These are phyloP conservation scores for Cyanodermella asteris DNA, from an alignment of 2,329 filamentous ascomycete species.

Conservation along the genomic window DNA sequence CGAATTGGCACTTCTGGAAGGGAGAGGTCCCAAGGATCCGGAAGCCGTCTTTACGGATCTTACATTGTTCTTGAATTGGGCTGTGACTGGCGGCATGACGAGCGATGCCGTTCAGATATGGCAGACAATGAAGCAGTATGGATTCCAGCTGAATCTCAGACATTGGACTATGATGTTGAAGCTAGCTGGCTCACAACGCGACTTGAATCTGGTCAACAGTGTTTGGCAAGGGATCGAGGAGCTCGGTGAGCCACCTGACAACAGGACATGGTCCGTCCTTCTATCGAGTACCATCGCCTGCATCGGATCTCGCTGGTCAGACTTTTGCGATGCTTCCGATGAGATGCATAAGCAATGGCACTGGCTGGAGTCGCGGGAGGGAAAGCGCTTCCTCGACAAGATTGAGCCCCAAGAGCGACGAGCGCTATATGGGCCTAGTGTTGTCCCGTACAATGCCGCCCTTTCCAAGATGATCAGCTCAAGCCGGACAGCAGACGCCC, in stretches of 20 bases:
- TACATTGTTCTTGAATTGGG: too few species aligned
- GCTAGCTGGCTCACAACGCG: constrained; percentile 40
- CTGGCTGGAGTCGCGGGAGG: constrained; percentile 9
- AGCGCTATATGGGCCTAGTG: constrained; percentile 23
- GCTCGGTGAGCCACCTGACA: constrained; percentile 39
- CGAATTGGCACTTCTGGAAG: too few species aligned
- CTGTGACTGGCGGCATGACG: too few species aligned
- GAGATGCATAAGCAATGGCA: constrained; percentile 44
- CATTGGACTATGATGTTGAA: constrained; percentile 56
- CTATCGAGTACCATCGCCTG: constrained; percentile 42
- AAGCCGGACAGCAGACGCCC: constrained; percentile 27
- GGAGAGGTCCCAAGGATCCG: too few species aligned
- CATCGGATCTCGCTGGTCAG: constrained; percentile 27
- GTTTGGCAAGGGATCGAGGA: constrained; percentile 44
- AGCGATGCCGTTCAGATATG: constrained; percentile 33
- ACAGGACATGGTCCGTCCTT: constrained; percentile 45
- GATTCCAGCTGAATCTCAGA: constrained; percentile 34
- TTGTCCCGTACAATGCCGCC: constrained; percentile 47
- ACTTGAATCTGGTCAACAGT: constrained; percentile 36
- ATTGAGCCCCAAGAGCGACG: background rate
- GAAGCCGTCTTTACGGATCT: too few species aligned
- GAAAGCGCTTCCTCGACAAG: background rate
- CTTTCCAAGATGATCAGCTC: constrained; percentile 38
- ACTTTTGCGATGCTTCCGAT: constrained; percentile 40
- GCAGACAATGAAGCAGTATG: constrained; percentile 32